These are phyloP conservation scores for Talaromyces trachyspermus DNA, from an alignment of 495 filamentous ascomycete genomes.

Conservation along the genomic window DNA sequence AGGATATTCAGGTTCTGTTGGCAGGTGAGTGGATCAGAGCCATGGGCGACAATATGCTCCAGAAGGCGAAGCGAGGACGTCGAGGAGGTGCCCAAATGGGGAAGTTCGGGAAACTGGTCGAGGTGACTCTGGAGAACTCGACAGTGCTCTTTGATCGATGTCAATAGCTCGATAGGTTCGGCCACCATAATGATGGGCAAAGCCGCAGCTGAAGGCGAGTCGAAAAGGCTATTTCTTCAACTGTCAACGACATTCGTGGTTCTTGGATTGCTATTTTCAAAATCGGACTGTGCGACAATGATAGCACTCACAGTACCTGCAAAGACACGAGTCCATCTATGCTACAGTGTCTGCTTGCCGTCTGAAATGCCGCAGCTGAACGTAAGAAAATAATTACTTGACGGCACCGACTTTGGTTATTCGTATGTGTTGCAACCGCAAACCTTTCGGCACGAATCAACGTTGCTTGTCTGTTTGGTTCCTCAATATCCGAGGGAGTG, in stretches of 20 bases:
- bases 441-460: slow-evolving; percentile 41
- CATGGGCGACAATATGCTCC: slow-evolving; percentile 33
- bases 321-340: slow-evolving; percentile 21
- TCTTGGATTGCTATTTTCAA: neutral
- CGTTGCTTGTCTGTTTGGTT: slow-evolving; percentile 16
- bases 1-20: slow-evolving; percentile 40
- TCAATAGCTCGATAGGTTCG: slow-evolving; percentile 18
- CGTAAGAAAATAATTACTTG: slow-evolving; percentile 48
- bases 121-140: slow-evolving; percentile 1
- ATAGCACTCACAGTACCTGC: slow-evolving; percentile 23
- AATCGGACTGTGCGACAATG: neutral
- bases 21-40: slow-evolving; percentile 17
- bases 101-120: neutral
- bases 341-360: slow-evolving; percentile 11
- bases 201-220: slow-evolving; percentile 9
- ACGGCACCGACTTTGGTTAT: too few relatives aligned
- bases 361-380: slow-evolving; percentile 16
- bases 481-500: slow-evolving; percentile 36
- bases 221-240: slow-evolving; percentile 12
- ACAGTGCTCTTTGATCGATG: slow-evolving; percentile 21
- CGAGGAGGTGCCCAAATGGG: slow-evolving; percentile 14
- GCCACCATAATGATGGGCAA: slow-evolving; percentile 29
- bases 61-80: slow-evolving; percentile 28
- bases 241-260: too few relatives aligned
- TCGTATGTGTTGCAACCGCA: too few relatives aligned